phyloP scores from a whole-genome alignment of 495 filamentous ascomycete genomes.

The Aspergillus cristatus region DNA sequence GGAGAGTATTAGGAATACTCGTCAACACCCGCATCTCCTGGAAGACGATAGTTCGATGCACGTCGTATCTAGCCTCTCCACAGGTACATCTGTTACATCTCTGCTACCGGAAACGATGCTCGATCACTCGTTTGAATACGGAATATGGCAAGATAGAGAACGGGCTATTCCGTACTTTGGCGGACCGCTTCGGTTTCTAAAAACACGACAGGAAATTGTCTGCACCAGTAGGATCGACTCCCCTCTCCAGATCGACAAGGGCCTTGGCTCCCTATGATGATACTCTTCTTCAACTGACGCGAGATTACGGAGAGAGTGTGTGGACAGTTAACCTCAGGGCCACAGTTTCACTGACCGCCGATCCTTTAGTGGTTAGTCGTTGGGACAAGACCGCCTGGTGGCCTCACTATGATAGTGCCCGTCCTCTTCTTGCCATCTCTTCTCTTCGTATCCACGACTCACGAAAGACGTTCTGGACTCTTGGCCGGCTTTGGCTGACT shows the following conservation, averaged over 20 bases:
- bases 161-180: too few species aligned
- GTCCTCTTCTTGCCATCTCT: too few species aligned
- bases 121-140: too few species aligned
- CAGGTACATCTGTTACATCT: not conserved
- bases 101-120: conserved; percentile 1
- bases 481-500: too few species aligned
- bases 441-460: too few species aligned
- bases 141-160: too few species aligned
- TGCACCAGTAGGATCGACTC: conserved; percentile 13
- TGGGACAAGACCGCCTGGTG: too few species aligned
- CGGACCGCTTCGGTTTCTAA: too few species aligned
- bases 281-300: not conserved
- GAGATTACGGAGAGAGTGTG: not conserved
- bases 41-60: conserved; percentile 1
- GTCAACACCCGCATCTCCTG: not conserved
- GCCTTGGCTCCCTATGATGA: not conserved
- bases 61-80: conserved; percentile 2
- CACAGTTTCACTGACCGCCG: not conserved
- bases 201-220: too few species aligned
- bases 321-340: not conserved
- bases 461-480: too few species aligned
- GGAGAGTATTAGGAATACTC: not conserved
- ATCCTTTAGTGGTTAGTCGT: not conserved
- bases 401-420: too few species aligned
- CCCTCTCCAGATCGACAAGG: conserved; percentile 2